phyloP scores from a whole-genome alignment of 371 early-diverging fungal genomes.

The Mucor lusitanicus region DNA sequence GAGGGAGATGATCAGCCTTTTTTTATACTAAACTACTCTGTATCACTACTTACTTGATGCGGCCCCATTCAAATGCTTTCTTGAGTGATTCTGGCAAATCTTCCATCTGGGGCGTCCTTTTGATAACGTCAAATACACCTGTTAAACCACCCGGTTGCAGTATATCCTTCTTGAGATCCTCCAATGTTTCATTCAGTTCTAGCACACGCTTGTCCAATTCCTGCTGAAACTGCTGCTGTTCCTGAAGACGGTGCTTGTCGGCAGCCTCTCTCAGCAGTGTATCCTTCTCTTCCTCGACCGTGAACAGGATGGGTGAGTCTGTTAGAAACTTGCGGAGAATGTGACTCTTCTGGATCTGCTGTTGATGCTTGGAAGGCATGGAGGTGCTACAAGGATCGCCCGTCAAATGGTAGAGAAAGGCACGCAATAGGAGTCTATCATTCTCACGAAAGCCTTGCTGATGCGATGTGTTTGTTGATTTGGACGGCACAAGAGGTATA shows the following conservation, averaged over 20 bases:
- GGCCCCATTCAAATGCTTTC: slow-evolving; percentile 65
- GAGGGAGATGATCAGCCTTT: neutral
- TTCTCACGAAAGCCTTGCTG: slow-evolving; percentile 41
- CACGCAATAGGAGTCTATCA: slow-evolving; percentile 55
- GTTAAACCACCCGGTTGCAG: slow-evolving; percentile 57
- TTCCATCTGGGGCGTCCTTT: slow-evolving; percentile 35
- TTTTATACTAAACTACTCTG: neutral
- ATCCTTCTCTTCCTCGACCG: slow-evolving; percentile 48
- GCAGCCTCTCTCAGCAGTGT: slow-evolving; percentile 32
- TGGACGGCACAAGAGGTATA: slow-evolving; percentile 35
- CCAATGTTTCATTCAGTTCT: slow-evolving; percentile 52
- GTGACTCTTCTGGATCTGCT: slow-evolving; percentile 26
- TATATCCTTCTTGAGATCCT: slow-evolving; percentile 53
- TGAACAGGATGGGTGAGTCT: slow-evolving; percentile 41
- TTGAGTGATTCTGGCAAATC: slow-evolving; percentile 56
- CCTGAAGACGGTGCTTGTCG: slow-evolving; percentile 45
- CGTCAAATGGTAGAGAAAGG: slow-evolving; percentile 46
- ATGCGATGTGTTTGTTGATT: slow-evolving; percentile 12
- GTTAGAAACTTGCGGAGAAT: slow-evolving; percentile 49
- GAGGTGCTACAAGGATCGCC: neutral
- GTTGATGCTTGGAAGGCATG: slow-evolving; percentile 8
- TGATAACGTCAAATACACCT: slow-evolving; percentile 42
- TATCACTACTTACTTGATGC: slow-evolving; percentile 42
- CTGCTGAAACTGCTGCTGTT: slow-evolving; percentile 42
- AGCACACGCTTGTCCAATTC: slow-evolving; percentile 56